Conservation (phyloP, 1,284 basidiomycete species). For the Naganishia albida region DNA sequence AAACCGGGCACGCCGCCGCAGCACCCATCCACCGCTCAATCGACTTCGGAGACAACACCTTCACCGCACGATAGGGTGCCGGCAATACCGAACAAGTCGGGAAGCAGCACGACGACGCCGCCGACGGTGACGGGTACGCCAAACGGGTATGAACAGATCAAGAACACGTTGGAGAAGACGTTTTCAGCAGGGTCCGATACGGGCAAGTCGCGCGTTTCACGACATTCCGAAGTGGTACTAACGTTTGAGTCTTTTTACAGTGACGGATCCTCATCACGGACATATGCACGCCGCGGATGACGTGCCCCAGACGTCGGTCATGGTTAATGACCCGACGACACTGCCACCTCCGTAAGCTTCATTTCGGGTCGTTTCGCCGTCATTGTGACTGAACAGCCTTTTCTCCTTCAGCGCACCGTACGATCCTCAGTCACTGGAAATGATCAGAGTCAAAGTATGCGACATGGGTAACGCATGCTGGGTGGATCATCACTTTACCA, state of each 20-base stretch:
- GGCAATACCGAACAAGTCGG: conserved; percentile 2
- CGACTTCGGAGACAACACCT: conserved; percentile 12
- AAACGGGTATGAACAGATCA: conserved; percentile 13
- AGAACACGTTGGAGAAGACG: conserved; percentile 4
- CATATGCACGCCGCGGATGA: conserved; percentile 15
- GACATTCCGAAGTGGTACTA: not conserved
- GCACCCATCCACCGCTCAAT: not conserved
- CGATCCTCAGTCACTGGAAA: conserved; percentile 65
- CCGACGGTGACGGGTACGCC: not conserved
- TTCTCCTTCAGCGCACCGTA: conserved; percentile 48
- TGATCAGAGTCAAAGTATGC: conserved; percentile 98
- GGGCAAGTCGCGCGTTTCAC: not conserved
- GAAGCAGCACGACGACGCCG: conserved; percentile 2
- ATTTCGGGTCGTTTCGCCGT: not conserved
- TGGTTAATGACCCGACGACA: conserved; percentile 34
- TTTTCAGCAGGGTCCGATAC: not conserved
- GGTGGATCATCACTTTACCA: conserved; percentile 58
- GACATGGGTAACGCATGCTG: conserved; percentile 82
- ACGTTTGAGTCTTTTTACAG: not conserved
- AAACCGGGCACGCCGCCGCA: conserved; percentile 1
- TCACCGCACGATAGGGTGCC: conserved; percentile 22
- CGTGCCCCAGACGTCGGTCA: conserved; percentile 29
- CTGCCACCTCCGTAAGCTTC: conserved; percentile 25
- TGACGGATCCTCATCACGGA: conserved; percentile 19
- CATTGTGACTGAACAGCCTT: conserved; percentile 23